Percentiles rank a stretch among this genome's conserved stretches.
phyloP scores from a whole-genome alignment of 345 rosid genomes.

The Ailanthus altissimus region DNA sequence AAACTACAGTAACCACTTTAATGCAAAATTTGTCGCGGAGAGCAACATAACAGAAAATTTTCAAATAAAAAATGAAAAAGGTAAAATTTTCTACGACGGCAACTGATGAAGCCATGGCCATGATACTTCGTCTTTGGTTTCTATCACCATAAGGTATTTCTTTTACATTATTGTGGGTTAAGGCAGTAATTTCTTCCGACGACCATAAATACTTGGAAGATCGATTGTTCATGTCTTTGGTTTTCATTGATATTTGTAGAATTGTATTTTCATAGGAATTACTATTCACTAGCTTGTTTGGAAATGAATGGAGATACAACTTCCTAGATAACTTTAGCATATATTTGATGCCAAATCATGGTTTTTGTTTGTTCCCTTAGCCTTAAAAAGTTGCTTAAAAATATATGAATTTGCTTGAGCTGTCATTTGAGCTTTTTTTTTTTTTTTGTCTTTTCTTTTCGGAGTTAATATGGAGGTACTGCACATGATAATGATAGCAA shows the following conservation, averaged over 20 bases:
- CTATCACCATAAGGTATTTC: too few species aligned
- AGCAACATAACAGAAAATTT: too few species aligned
- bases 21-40: too few species aligned
- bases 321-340: background rate
- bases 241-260: background rate
- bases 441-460: background rate
- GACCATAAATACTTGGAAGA: background rate
- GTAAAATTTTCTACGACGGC: too few species aligned
- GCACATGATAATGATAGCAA: too few species aligned
- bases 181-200: constrained; percentile 20
- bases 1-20: too few species aligned
- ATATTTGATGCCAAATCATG: background rate
- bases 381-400: background rate
- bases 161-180: constrained; percentile 10
- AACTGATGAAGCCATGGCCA: too few species aligned
- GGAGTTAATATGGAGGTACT: too few species aligned
- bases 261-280: background rate
- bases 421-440: background rate
- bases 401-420: constrained; percentile 1
- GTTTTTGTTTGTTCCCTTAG: background rate
- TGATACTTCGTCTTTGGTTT: too few species aligned
- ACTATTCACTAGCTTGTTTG: background rate
- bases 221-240: background rate
- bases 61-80: too few species aligned
- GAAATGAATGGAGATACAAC: constrained; percentile 8